Conservation (phyloP, 1,284 basidiomycete genomes). For the Coniferiporia weirii region DNA sequence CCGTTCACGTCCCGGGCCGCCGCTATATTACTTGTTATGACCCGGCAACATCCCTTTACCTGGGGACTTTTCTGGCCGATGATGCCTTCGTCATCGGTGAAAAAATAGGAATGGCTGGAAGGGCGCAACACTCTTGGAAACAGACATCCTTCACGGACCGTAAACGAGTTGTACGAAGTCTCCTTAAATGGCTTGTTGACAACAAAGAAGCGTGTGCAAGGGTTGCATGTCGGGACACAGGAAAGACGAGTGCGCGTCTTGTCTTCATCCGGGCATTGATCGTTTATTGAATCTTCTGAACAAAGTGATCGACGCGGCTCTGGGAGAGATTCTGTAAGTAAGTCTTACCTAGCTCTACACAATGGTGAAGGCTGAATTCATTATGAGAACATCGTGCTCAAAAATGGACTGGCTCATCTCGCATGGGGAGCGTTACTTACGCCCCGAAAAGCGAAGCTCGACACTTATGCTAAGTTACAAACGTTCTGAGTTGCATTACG, state of each 20-base stretch:
- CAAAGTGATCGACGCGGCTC: conserved; percentile 80
- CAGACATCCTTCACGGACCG: conserved; percentile 73
- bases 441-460: conserved; percentile 63
- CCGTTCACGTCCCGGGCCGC: conserved; percentile 41
- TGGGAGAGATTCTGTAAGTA: conserved; percentile 72
- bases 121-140: conserved; percentile 70
- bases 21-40: conserved; percentile 87
- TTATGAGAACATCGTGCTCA: conserved; percentile 64
- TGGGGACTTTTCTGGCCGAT: conserved; percentile 67
- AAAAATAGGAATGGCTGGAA: conserved; percentile 65
- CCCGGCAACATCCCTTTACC: conserved; percentile 80
- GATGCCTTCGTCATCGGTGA: conserved; percentile 57
- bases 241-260: conserved; percentile 80
- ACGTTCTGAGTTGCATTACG: conserved; percentile 75
- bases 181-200: conserved; percentile 87
- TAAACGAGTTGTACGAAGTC: conserved; percentile 73
- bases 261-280: conserved; percentile 1
- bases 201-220: conserved; percentile 83
- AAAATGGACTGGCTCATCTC: conserved; percentile 86
- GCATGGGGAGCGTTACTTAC: conserved; percentile 72
- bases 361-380: conserved; percentile 25
- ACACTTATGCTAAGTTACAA: conserved; percentile 87
- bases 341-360: not conserved
- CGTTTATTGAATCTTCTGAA: not conserved
- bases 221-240: conserved; percentile 92